Percentiles rank a stretch among this genome's conserved stretches.
These are phyloP conservation scores for Didymella lethalis DNA, from an alignment of 2,329 filamentous ascomycete genomes.

Conservation along the genomic window DNA sequence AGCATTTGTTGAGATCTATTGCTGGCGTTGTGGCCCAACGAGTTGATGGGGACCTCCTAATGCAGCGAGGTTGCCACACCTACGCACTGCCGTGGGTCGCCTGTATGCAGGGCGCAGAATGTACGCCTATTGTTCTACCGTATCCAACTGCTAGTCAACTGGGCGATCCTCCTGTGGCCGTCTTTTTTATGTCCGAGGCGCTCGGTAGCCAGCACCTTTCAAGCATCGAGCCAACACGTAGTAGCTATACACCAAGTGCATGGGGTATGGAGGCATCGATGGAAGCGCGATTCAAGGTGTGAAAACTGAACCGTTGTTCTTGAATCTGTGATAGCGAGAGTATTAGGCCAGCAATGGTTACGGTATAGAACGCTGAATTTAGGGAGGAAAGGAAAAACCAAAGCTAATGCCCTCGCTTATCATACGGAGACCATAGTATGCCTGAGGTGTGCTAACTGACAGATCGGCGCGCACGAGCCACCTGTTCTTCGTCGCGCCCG, in stretches of 20 bases:
- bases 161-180: neutral
- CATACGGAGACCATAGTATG: too few relatives aligned
- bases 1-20: neutral
- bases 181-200: neutral
- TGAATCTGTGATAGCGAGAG: too few relatives aligned
- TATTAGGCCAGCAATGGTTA: too few relatives aligned
- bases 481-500: constrained; percentile 4
- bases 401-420: too few relatives aligned
- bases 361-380: too few relatives aligned
- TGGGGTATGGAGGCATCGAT: too few relatives aligned
- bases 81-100: neutral
- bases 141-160: neutral
- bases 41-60: neutral
- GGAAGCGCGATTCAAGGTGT: too few relatives aligned
- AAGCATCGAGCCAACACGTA: neutral
- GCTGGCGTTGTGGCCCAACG: neutral
- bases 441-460: too few relatives aligned
- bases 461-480: constrained; percentile 1
- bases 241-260: neutral
- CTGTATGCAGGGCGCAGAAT: neutral
- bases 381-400: too few relatives aligned
- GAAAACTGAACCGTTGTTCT: too few relatives aligned
- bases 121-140: neutral
- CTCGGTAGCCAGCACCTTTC: neutral
- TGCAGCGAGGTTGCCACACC: neutral